Evolutionary conservation across 2,329 filamentous ascomycete genomes (phyloP).

Genomic region (Annulohypoxylon truncatum): DNA sequence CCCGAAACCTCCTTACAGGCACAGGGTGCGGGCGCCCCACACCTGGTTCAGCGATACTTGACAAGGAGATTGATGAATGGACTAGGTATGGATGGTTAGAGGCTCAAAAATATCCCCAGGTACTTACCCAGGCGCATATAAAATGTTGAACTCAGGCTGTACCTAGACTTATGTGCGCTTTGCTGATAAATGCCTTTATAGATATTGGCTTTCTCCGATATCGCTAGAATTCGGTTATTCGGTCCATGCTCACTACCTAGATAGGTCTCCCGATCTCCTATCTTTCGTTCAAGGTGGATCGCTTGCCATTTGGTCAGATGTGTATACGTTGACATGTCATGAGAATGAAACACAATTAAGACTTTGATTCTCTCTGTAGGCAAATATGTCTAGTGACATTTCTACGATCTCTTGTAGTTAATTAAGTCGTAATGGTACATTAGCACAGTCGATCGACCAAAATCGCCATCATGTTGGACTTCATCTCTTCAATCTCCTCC

Average conservation of each 20-base stretch:
- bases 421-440: constrained; percentile 37
- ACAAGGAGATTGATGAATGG: neutral
- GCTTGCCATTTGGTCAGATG: neutral
- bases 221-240: constrained; percentile 25
- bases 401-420: constrained; percentile 36
- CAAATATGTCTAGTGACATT: constrained; percentile 33
- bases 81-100: neutral
- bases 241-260: neutral
- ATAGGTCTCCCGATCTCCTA: neutral
- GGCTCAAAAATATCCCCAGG: neutral
- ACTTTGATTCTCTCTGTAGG: constrained; percentile 7
- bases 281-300: neutral
- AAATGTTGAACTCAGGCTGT: neutral
- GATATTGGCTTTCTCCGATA: constrained; percentile 20
- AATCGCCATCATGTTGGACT: constrained; percentile 38
- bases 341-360: neutral
- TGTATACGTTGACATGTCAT: neutral
- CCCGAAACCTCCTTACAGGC: constrained; percentile 16
- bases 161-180: neutral
- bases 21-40: neutral
- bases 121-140: neutral
- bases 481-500: constrained; percentile 37
- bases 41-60: neutral
- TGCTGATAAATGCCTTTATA: neutral
- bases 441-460: constrained; percentile 41